These are phyloP conservation scores for Actinomortierella ambigua DNA, from an alignment of 371 early-diverging fungal species.

Conservation along the genomic window DNA sequence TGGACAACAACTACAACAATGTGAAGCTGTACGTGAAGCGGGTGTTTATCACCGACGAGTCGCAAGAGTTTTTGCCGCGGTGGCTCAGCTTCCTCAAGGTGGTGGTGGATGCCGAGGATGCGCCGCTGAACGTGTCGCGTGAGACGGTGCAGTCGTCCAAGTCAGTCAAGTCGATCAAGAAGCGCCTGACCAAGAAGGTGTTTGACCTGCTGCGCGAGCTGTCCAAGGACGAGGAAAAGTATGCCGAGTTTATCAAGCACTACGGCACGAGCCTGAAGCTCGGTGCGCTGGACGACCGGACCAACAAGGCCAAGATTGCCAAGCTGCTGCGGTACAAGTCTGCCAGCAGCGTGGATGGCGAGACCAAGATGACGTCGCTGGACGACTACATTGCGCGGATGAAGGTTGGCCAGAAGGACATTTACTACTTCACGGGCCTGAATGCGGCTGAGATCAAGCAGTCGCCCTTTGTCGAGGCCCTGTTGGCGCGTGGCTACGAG, in stretches of 20 bases:
- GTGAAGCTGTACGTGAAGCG: constrained; percentile 92
- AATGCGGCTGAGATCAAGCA: constrained; percentile 73
- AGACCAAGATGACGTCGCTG: constrained; percentile 63
- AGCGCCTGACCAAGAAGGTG: constrained; percentile 85
- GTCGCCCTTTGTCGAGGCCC: constrained; percentile 88
- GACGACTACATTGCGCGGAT: constrained; percentile 88
- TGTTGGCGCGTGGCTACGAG: constrained; percentile 86
- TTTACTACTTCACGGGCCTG: constrained; percentile 86
- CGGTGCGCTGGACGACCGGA: constrained; percentile 82
- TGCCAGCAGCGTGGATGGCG: constrained; percentile 52
- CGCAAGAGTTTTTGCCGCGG: constrained; percentile 71
- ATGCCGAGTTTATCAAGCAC: constrained; percentile 72
- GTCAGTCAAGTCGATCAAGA: constrained; percentile 80
- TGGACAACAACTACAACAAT: constrained; percentile 61
- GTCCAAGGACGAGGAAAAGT: constrained; percentile 79
- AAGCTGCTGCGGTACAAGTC: constrained; percentile 84
- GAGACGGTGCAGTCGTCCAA: constrained; percentile 92
- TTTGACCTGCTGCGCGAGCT: constrained; percentile 83
- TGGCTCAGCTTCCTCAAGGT: constrained; percentile 81
- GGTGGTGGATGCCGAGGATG: constrained; percentile 91
- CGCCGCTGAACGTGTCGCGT: constrained; percentile 95
- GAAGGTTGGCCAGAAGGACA: constrained; percentile 87
- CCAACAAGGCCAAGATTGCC: constrained; percentile 74
- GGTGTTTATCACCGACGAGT: constrained; percentile 95
- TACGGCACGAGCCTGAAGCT: constrained; percentile 80